Evolutionary conservation across 164 flowering plant genomes (phyloP), one percentile per base, ranked within the genome.

Genomic region (Annona cherimola): DNA sequence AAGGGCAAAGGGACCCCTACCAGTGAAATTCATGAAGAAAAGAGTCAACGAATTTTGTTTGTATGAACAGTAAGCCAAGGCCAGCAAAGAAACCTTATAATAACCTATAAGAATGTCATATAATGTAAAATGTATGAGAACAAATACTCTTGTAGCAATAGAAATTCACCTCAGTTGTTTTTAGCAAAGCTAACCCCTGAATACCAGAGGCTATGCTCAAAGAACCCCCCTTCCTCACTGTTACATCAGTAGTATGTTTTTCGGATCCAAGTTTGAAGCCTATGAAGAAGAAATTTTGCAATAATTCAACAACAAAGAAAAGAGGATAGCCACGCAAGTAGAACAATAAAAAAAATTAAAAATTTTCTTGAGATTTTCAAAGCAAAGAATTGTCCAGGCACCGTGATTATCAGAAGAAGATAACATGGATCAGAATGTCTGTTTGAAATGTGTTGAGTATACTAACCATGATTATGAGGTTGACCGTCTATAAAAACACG

Each of bases 221-320:
- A n/a, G 76, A 83, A 67, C 97, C 98, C 46, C 86, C 84, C 69
- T 90, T 90, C 76, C 83, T 82, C 69, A 93, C 83, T 40, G 75
- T 79, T 62, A 79, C 97, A 82, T 96, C 94, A 1, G 91, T 77
- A 20, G 87, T 88, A 72, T 88, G 98, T 80, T 78, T 90, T 83
- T 92, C 99, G 71, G 93, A 87, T 76, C 98, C 99, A 83, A 92
- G 97, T 80, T 92, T 88, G 71, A 96, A 96, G 63, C 98, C 99
- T 96, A 76, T 11, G 61, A 19, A 3, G 43, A 73, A 42, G 61
- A 66, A 66, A 11, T n/a, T 40, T 65, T 65, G 67, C 16, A 41
- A 65, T 14, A 65, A 14, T 39, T 41, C 12, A 41, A 65, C 57
- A 41, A 40, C n/a, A 43, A 43, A 1, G 42, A 42, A 0, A 41